Evolutionary conservation across 768 basidiomycete species (phyloP), one percentile per base, ranked within the genome.

Genomic region (Russula abietina): DNA sequence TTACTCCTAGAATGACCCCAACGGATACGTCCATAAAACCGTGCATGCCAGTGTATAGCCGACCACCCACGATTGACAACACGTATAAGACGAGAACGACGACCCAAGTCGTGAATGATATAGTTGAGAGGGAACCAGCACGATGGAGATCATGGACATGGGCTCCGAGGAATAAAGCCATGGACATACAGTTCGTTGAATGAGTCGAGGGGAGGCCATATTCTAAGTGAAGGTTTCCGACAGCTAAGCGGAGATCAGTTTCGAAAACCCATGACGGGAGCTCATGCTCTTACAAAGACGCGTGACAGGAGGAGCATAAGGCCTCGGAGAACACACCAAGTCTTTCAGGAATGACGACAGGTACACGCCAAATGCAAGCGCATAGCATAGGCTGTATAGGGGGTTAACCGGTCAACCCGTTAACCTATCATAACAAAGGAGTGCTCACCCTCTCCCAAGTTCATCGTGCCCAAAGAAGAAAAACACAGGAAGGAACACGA

Each of bases 151-250:
- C 74, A 70, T 85, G 80, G 55, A 86, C 70, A 49, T 84, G 78
- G 3, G 82, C 74, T 65, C 81, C 87, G 64, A 91, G 78, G 74
- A 91, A 91, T 3, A 98, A 80, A 0, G 93, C 93, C 69, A 97
- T 89, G 30, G 92, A 95, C 56, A 93, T 81, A 58, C 86, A 83
- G 73, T 97, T 96, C 9, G 94, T 92, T 2, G 92, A 90, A 70
- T 99, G 96, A 0, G 95, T 97, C 0, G 93, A 96, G 0, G 94
- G 95, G 70, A 98, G 96, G 26, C 96, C 96, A 68, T 96, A 96
- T 75, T 96, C 93, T 3, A 91, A 80, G 67, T 93, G 90, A 69
- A 91, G 89, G 1, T 77, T 81, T 16, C 89, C 87, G 56, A 92
- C 86, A 5, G 86, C 89, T 91, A 63, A 19, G 9, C 2, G 22